phyloP scores from a whole-genome alignment of 352 stramenopile genomes.

The Phytophthora tubulina region DNA sequence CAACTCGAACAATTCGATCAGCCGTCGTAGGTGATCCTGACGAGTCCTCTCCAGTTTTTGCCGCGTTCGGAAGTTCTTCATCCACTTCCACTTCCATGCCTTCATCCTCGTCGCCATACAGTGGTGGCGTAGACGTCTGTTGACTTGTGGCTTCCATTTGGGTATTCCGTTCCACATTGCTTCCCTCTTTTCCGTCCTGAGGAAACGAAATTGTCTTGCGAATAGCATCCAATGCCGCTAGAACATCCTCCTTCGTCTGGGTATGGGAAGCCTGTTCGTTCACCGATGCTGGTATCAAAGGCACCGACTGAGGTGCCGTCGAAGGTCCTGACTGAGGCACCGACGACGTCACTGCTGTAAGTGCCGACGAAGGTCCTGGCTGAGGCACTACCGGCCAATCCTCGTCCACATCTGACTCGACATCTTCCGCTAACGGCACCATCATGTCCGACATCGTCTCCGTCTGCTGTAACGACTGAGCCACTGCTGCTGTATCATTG shows the following conservation, averaged over 20 bases:
- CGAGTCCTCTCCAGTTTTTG: not conserved
- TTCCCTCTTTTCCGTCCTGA: conserved; percentile 5
- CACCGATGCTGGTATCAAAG: not conserved
- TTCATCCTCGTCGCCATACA: conserved; percentile 24
- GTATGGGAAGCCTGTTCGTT: conserved; percentile 8
- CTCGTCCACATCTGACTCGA: conserved; percentile 75
- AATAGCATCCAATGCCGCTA: conserved; percentile 22
- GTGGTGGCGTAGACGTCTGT: not conserved
- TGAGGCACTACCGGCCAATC: conserved; percentile 49
- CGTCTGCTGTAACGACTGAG: not conserved
- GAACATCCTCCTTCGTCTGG: conserved; percentile 19
- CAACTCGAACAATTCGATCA: conserved; percentile 24
- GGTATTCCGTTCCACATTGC: not conserved
- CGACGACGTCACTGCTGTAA: not conserved
- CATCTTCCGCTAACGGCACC: conserved; percentile 25
- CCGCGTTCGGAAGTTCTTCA: conserved; percentile 42
- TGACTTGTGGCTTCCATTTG: conserved; percentile 9
- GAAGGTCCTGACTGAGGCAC: not conserved
- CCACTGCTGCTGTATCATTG: not conserved
- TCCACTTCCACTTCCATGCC: conserved; percentile 52
- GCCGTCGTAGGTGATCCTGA: not conserved
- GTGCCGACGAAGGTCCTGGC: not conserved
- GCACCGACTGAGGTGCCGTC: not conserved
- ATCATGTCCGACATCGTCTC: conserved; percentile 12
- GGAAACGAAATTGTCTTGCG: conserved; percentile 8